Evolutionary conservation across 2,329 filamentous ascomycete species (phyloP), one percentile per base, ranked within the genome.

Genomic region (Phialocephala sp.): DNA sequence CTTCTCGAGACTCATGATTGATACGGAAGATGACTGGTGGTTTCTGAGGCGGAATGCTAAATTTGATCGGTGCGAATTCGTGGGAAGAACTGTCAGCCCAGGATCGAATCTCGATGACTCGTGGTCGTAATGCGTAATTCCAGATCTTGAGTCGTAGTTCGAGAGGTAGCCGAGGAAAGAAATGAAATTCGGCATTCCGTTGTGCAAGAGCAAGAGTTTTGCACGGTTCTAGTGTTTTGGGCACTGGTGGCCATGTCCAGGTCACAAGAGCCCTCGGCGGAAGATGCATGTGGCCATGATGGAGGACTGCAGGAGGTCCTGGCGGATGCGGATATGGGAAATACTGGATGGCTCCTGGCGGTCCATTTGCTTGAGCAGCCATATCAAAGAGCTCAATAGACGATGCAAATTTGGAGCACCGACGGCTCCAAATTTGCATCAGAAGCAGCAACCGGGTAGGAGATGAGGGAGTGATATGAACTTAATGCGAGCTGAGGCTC

Each of bases 111-210:
- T 72, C 71, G 20, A 72, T 66, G 1, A 72, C 63, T 47, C 69
- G 66, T 8, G 58, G 39, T 4, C 61, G 63, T 0, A 54, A 36
- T 11, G 69, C 64, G 18, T 71, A 66, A 8, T 57, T 50, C 72
- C 72, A 74, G 27, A 74, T 69, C 47, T 65, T 63, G 5, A 74
- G 60, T 6, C 72, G 64, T 4, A 74, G 64, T 47, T 74, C 72
- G 37, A 68, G 60, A 2, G 72, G 70, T 12, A 74, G 63, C 4
- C 60, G 24, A 8, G 65, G 47, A 41, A 74, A 74, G 57, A 65
- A 59, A 18, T 47, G 55, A 57, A 74, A 72, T 1, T 22, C 55
- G 36, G 45, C 24, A 9, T 43, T 32, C 14, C 55, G 32, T 32
- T 1, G 36, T 20, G 22, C 37, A 18, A 27, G 27, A 57, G 14